These are phyloP conservation scores for Raphidocelis subcapitata DNA, from an alignment of 139 green algal genomes.

Conservation along the genomic window DNA sequence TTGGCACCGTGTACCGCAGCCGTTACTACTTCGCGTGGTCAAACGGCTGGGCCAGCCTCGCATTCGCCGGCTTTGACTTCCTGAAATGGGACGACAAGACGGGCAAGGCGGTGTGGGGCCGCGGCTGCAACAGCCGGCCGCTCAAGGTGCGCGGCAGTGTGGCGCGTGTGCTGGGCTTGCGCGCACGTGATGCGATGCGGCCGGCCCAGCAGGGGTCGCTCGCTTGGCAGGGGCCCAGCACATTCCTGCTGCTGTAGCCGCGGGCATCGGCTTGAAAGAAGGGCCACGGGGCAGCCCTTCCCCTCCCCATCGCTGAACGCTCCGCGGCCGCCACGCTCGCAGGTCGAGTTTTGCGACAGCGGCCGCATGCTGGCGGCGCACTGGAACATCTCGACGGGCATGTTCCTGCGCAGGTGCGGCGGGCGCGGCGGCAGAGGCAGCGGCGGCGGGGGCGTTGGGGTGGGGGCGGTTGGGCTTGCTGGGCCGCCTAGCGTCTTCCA, in stretches of 20 bases:
- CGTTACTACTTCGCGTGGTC: constrained; percentile 80
- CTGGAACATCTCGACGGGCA: constrained; percentile 83
- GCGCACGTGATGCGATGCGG: too few species aligned
- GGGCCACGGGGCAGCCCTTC: too few species aligned
- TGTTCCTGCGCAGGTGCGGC: constrained; percentile 63
- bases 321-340: neutral
- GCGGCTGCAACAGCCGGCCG: constrained; percentile 56
- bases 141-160: constrained; percentile 24
- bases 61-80: constrained; percentile 75
- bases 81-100: constrained; percentile 17
- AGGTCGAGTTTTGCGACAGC: constrained; percentile 56
- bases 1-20: constrained; percentile 46
- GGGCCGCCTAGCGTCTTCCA: too few species aligned
- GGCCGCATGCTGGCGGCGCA: constrained; percentile 52
- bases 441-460: too few species aligned
- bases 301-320: too few species aligned
- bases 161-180: too few species aligned
- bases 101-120: constrained; percentile 44
- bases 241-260: too few species aligned
- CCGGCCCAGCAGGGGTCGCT: too few species aligned
- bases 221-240: too few species aligned
- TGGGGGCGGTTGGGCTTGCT: too few species aligned
- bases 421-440: neutral
- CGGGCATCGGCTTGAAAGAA: too few species aligned
- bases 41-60: constrained; percentile 62